Base-by-base conservation (phyloP, 139 green algal genomes). In the Chlorella ohadii region DNA sequence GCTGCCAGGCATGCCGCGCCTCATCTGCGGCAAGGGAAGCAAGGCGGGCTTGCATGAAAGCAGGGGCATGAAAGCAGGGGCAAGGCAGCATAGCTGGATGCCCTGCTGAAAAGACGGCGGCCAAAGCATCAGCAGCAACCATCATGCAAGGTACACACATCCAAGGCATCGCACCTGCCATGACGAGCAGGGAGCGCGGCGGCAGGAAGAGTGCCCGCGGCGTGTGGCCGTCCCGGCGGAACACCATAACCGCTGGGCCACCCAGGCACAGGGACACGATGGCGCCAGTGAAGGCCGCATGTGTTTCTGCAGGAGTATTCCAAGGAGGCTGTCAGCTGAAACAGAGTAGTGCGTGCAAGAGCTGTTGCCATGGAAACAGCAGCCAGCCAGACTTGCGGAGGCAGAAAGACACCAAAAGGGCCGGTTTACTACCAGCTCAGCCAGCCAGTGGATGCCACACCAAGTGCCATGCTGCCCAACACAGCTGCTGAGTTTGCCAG, bases 251-350 rank as follows among this genome's bases (percentile, higher is more conserved):
- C 2, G 85, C 86, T 23, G 87, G 56, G 57, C 92, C 91, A 4
- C 84, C 94, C 59, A 98, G 90, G 0, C 94, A 97, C 61, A 99
- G 86, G 0, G 92, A 96, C 15, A 96, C 70, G 36, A 99, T 96
- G 11, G 96, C 78, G 12, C 91, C 93, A 88, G 83, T 76, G 72
- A 99, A 99, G 7, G 95, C 94, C 20, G 93, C 96, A 90, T 99
- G 97, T 2, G 95, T 98, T 88, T 99, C 97, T 73, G 78, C 36
- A 71, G 65, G 6, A 19, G 44, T 51, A n/a, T n/a, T n/a, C n/a
- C n/a, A n/a, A n/a, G n/a, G n/a, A n/a, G n/a, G n/a, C n/a, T n/a
- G n/a, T n/a, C 44, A 51, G 44, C 44, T 51, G 44, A 6, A 6
- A 9, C 44, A 51, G 44, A 51, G 44, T n/a, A n/a, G n/a, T n/a